phyloP scores from a whole-genome alignment of 2,329 filamentous ascomycete genomes.

The Hymenoscyphus fraxineus region DNA sequence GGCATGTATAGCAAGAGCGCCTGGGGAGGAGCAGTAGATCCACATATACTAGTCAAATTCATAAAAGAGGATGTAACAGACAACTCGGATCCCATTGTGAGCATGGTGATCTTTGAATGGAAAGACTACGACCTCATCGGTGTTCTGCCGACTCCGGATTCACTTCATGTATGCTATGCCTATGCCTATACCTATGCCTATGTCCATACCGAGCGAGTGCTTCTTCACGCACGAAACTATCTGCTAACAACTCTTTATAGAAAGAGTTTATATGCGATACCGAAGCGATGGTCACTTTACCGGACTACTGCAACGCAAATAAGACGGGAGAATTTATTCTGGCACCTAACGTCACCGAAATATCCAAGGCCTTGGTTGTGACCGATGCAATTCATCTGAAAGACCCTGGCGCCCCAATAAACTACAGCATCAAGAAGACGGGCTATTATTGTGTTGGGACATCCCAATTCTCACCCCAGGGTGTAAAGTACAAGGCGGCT shows the following conservation, averaged over 20 bases:
- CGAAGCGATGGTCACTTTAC: conserved; percentile 53
- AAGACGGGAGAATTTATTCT: conserved; percentile 83
- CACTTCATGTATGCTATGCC: conserved; percentile 46
- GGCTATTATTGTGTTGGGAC: conserved; percentile 95
- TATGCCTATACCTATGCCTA: conserved; percentile 8
- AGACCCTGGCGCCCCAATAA: conserved; percentile 62
- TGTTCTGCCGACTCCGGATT: conserved; percentile 53
- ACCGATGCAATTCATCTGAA: conserved; percentile 82
- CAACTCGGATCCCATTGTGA: conserved; percentile 70
- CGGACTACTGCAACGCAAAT: conserved; percentile 69
- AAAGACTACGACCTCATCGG: conserved; percentile 78
- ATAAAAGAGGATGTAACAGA: conserved; percentile 54
- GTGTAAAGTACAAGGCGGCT: conserved; percentile 67
- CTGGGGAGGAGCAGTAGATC: conserved; percentile 85
- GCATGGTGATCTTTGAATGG: conserved; percentile 92
- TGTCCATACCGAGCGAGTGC: no score
- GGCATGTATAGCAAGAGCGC: conserved; percentile 89
- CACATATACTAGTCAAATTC: conserved; percentile 85
- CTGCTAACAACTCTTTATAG: conserved; percentile 37
- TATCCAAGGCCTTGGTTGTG: conserved; percentile 67
- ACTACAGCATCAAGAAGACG: conserved; percentile 82
- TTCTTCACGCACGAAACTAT: background rate
- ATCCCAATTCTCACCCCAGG: conserved; percentile 59
- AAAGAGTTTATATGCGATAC: conserved; percentile 74
- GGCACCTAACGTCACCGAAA: conserved; percentile 67